Percentiles rank a stretch among this genome's conserved stretches.
phyloP scores from a whole-genome alignment of 208 protist genomes.

The Leishmania tropica region DNA sequence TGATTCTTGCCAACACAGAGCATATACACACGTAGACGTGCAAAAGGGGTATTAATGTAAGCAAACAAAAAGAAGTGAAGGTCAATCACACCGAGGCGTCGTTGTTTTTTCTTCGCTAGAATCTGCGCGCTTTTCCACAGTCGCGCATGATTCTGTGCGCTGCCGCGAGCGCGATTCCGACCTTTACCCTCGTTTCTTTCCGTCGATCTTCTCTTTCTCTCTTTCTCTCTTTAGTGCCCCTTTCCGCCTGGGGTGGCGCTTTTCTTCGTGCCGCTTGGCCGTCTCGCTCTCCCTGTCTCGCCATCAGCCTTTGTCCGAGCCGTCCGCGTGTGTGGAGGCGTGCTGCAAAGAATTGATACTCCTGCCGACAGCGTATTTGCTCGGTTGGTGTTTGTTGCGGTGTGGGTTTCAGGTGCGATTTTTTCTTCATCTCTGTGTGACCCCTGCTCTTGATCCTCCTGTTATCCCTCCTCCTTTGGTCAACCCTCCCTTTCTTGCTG shows the following conservation, averaged over 20 bases:
- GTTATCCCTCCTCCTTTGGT: not conserved
- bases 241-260: not conserved
- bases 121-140: not conserved
- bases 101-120: no score
- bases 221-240: not conserved
- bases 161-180: not conserved
- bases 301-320: not conserved
- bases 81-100: not conserved
- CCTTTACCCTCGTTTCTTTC: constrained; percentile 7
- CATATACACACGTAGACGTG: not conserved
- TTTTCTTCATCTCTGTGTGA: no score
- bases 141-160: not conserved
- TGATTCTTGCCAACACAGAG: not conserved
- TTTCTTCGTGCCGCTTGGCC: not conserved
- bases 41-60: not conserved
- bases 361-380: not conserved
- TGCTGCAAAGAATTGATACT: no score
- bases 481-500: not conserved
- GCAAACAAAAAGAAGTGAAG: not conserved
- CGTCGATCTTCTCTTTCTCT: not conserved
- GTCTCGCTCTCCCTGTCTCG: not conserved
- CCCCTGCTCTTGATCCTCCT: not conserved
- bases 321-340: not conserved
- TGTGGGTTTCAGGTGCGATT: not conserved
- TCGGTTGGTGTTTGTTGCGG: not conserved